A percentile compares a stretch with the other conserved stretches of the same genome.
Evolutionary conservation across 352 stramenopile genomes (phyloP).

Genomic region (Elongisporangium undulatum): DNA sequence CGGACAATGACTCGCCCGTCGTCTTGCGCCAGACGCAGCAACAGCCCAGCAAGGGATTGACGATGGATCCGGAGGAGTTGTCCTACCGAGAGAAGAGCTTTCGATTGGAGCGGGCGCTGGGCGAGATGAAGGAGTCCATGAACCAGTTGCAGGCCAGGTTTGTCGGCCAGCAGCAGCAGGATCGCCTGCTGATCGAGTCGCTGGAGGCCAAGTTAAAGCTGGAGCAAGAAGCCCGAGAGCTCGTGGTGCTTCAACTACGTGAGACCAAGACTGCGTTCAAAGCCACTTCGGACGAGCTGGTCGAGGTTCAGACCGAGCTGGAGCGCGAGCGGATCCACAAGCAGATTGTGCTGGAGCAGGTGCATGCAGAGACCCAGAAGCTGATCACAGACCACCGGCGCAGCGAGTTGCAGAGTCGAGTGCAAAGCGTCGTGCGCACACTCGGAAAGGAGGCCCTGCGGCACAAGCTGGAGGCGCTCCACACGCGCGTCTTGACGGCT

Average conservation of each 20-base stretch:
- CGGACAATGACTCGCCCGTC: constrained; percentile 4
- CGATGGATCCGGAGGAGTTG: constrained; percentile 21
- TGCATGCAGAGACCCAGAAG: constrained; percentile 36
- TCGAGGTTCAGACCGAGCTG: constrained; percentile 40
- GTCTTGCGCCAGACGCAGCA: constrained; percentile 7
- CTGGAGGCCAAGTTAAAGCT: constrained; percentile 49
- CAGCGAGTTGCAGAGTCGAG: constrained; percentile 40
- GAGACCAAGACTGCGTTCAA: constrained; percentile 43
- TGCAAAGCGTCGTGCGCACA: constrained; percentile 51
- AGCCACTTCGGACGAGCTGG: constrained; percentile 35
- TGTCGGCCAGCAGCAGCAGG: constrained; percentile 17
- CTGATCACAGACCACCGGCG: constrained; percentile 49
- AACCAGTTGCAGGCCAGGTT: constrained; percentile 25
- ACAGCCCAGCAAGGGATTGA: constrained; percentile 7
- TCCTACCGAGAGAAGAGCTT: constrained; percentile 49
- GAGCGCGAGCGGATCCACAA: constrained; percentile 39
- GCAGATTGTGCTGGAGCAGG: constrained; percentile 36
- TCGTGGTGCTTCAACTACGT: constrained; percentile 43
- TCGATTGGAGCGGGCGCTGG: constrained; percentile 49
- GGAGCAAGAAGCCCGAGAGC: constrained; percentile 40
- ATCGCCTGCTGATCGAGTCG: constrained; percentile 23
- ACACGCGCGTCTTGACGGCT: constrained; percentile 36
- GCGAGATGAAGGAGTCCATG: constrained; percentile 33
- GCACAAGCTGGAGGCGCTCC: constrained; percentile 57
- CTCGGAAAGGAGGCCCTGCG: constrained; percentile 59